phyloP scores from a whole-genome alignment of 345 rosid genomes.

The Ceriops decandra region DNA sequence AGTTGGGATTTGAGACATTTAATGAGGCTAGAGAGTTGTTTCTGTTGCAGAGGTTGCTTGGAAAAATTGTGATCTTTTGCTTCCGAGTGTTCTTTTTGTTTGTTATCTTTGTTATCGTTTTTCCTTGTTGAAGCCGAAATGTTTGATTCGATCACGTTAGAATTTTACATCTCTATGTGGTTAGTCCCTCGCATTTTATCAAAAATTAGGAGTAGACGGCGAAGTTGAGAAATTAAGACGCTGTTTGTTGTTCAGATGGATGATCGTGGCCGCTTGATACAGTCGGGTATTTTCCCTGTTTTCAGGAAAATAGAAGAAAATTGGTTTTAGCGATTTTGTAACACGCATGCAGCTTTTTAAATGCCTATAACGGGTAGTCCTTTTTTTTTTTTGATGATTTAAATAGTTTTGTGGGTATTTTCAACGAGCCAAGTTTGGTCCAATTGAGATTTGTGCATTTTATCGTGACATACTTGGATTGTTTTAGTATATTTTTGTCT shows the following conservation, averaged over 20 bases:
- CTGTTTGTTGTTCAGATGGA: not conserved
- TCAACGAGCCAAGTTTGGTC: too few species aligned
- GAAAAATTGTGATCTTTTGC: constrained; percentile 17
- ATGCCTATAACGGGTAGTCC: too few species aligned
- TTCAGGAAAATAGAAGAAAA: not conserved
- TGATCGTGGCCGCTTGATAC: not conserved
- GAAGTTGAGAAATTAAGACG: not conserved
- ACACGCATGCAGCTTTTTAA: not conserved
- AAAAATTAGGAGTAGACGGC: not conserved
- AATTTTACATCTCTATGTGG: not conserved
- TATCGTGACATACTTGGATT: constrained; percentile 6
- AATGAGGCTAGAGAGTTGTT: not conserved
- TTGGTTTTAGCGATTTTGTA: not conserved
- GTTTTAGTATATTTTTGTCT: not conserved
- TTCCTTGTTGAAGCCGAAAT: not conserved
- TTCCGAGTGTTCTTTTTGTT: not conserved
- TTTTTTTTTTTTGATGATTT: too few species aligned
- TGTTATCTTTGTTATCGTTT: not conserved
- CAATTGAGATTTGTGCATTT: not conserved
- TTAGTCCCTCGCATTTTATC: not conserved
- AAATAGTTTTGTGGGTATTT: too few species aligned
- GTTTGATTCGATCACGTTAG: not conserved
- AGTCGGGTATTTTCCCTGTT: not conserved
- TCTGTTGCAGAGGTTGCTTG: constrained; percentile 12
- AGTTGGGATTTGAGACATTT: not conserved